phyloP scores from a whole-genome alignment of 1,139 yeast genomes.

The Neolecta irregularis region DNA sequence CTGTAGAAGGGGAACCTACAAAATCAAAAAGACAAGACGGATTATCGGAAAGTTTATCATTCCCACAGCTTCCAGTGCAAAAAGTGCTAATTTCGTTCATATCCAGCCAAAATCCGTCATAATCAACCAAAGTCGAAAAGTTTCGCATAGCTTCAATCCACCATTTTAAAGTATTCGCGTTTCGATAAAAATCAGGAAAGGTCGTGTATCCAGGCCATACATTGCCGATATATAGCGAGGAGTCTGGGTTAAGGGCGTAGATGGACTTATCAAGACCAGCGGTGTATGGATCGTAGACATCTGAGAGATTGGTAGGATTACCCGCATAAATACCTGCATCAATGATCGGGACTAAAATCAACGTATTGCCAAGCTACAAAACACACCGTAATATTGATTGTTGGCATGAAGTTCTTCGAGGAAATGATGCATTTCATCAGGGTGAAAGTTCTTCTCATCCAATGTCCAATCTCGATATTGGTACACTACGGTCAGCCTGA shows the following conservation, averaged over 20 bases:
- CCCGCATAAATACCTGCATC: constrained; percentile 27
- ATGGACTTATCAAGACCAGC: constrained; percentile 22
- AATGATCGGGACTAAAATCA: constrained; percentile 26
- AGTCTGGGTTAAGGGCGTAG: constrained; percentile 28
- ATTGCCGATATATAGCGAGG: constrained; percentile 52
- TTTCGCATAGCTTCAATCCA: constrained; percentile 19
- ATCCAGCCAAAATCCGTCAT: constrained; percentile 26
- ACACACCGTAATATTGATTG: constrained; percentile 18
- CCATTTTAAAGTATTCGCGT: constrained; percentile 20
- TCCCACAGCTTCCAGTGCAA: constrained; percentile 26
- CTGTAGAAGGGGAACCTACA: constrained; percentile 17
- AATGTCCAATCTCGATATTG: constrained; percentile 24
- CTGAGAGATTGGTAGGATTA: constrained; percentile 18
- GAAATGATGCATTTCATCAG: constrained; percentile 17
- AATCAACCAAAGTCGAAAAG: constrained; percentile 17
- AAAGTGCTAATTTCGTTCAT: constrained; percentile 28
- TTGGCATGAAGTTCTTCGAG: constrained; percentile 1
- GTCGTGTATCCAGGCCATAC: constrained; percentile 83
- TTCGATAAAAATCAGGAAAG: constrained; percentile 25
- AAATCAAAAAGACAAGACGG: constrained; percentile 17
- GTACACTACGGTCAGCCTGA: constrained; percentile 24
- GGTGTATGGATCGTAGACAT: constrained; percentile 22
- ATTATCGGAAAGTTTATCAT: constrained; percentile 18
- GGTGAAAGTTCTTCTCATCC: constrained; percentile 23
- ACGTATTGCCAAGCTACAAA: constrained; percentile 24